Evolutionary conservation across 768 basidiomycete species (phyloP).

Genomic region (Phylloporus scabripes): DNA sequence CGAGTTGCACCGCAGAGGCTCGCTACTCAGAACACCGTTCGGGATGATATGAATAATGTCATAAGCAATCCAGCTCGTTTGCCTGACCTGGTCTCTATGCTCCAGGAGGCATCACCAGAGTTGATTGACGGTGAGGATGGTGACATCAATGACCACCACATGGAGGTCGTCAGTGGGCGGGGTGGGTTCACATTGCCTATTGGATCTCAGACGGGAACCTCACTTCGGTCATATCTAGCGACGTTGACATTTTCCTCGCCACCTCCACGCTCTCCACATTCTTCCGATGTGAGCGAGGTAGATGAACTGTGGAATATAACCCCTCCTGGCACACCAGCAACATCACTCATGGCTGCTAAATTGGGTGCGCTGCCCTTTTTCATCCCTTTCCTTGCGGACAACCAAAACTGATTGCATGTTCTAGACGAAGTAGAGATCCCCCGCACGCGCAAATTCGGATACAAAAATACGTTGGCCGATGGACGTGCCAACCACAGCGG

Average conservation of each 20-base stretch:
- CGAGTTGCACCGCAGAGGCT: constrained; percentile 8
- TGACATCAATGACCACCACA: constrained; percentile 44
- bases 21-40: not conserved
- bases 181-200: constrained; percentile 35
- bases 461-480: constrained; percentile 14
- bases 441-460: constrained; percentile 43
- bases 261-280: constrained; percentile 30
- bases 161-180: constrained; percentile 62
- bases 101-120: constrained; percentile 19
- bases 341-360: constrained; percentile 39
- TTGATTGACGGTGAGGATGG: constrained; percentile 37
- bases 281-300: constrained; percentile 39
- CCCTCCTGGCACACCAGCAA: constrained; percentile 39
- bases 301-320: constrained; percentile 50
- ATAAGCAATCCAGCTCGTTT: constrained; percentile 13
- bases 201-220: not conserved
- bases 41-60: not conserved
- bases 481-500: not conserved
- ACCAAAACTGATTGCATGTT: constrained; percentile 3
- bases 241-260: constrained; percentile 40
- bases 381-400: not conserved
- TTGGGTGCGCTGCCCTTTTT: constrained; percentile 39
- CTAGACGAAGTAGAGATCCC: constrained; percentile 53
- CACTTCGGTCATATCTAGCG: constrained; percentile 13
- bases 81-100: constrained; percentile 26